Evolutionary conservation across 164 flowering plant genomes (phyloP), one percentile per base, ranked within the genome.

Genomic region (Stephania japonica): DNA sequence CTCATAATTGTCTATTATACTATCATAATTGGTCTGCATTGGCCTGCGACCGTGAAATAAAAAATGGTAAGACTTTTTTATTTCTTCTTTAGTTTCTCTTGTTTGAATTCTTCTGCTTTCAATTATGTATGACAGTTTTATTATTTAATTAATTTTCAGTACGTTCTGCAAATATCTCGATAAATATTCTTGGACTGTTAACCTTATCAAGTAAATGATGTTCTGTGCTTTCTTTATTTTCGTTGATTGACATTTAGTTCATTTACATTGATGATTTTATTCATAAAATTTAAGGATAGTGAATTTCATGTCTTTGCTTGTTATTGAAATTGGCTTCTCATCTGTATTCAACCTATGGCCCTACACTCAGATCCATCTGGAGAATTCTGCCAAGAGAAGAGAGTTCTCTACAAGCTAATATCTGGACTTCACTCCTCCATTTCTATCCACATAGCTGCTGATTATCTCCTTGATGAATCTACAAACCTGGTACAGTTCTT

Each of bases 351-450:
- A 43, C 69, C 59, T 71, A 49, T 25, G 38, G 38, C 38, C 1
- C 38, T 32, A 32, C 68, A 5, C 78, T 78, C 90, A 93, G 98
- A 90, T 81, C 78, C 94, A 76, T 85, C 89, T 76, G 94, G 89
- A 75, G 94, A 90, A 73, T 78, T 85, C 65, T 94, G 97, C 80
- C 93, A 79, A 76, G 98, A 94, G 85, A 87, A 88, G 75, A 86
- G 80, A 79, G 86, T 90, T 32, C 76, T 94, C 69, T 94, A 89
- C 86, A 94, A 94, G 73, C 73, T 94, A 81, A 92, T 94, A 80
- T 94, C 97, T 73, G 98, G 98, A 62, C 90, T 94, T 73, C 98
- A 94, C 81, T 82, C 96, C 74, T 94, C 98, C 65, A 94, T 94
- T 69, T 92, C 98, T 47, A 79, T 87, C 70, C 98, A 94, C 77